Percentiles rank a stretch among this genome's conserved stretches.
Evolutionary conservation across 2,329 filamentous ascomycete genomes (phyloP).

Genomic region (Aspergillus brasiliensis): DNA sequence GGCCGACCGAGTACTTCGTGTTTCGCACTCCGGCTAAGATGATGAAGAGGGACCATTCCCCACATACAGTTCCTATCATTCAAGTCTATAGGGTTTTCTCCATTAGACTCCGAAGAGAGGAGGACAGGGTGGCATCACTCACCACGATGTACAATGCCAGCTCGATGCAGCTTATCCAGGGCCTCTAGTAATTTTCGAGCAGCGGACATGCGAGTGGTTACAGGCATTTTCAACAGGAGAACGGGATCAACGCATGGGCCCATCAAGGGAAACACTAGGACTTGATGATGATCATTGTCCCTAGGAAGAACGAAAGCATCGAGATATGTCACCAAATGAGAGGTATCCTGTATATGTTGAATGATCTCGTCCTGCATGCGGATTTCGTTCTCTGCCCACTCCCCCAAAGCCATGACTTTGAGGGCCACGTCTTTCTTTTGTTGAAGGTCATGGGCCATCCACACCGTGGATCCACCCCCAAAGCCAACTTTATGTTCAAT

Average conservation of each 20-base stretch:
- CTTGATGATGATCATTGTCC: constrained; percentile 17
- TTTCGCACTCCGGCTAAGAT: constrained; percentile 27
- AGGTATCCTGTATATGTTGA: constrained; percentile 19
- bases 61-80: constrained; percentile 33
- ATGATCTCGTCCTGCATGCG: constrained; percentile 26
- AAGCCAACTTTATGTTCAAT: constrained; percentile 29
- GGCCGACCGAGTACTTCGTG: constrained; percentile 30
- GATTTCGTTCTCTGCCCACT: constrained; percentile 22
- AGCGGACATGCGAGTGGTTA: constrained; percentile 30
- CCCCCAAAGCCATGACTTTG: constrained; percentile 24
- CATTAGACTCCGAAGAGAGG: constrained; percentile 12
- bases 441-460: constrained; percentile 29
- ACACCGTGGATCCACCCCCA: constrained; percentile 28
- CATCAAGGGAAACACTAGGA: constrained; percentile 28
- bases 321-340: constrained; percentile 23
- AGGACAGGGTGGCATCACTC: constrained; percentile 6
- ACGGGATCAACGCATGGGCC: constrained; percentile 21
- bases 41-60: constrained; percentile 26
- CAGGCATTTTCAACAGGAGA: constrained; percentile 15
- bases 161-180: constrained; percentile 28
- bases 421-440: constrained; percentile 25
- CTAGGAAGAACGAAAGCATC: constrained; percentile 22
- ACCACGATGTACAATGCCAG: constrained; percentile 32
- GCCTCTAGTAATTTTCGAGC: constrained; percentile 29
- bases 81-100: constrained; percentile 22